phyloP scores from a whole-genome alignment of 306 rosid species.

The Quillaja saponaria region DNA sequence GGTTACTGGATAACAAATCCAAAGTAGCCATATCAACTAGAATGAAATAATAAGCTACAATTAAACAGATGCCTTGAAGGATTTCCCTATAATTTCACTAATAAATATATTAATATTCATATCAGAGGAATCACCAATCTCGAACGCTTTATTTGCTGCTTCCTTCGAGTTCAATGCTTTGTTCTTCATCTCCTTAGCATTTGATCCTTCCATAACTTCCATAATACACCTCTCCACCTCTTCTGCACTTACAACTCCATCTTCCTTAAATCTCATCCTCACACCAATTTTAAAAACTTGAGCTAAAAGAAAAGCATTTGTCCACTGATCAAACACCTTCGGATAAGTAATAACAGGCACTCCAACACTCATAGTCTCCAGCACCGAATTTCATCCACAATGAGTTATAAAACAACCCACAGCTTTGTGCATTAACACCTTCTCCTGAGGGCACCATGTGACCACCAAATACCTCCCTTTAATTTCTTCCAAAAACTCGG shows the following conservation, averaged over 20 bases:
- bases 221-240: conserved; percentile 55
- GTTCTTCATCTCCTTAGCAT: conserved; percentile 34
- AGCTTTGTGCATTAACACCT: conserved; percentile 54
- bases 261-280: conserved; percentile 27
- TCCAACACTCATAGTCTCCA: conserved; percentile 45
- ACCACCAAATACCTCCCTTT: conserved; percentile 46
- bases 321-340: conserved; percentile 55
- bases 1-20: no score
- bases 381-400: conserved; percentile 66
- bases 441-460: conserved; percentile 63
- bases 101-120: conserved; percentile 39
- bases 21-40: no score
- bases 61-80: no score
- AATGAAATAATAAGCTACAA: no score
- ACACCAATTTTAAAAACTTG: conserved; percentile 50
- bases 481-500: conserved; percentile 37
- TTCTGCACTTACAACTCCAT: conserved; percentile 29
- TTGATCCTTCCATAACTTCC: conserved; percentile 47
- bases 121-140: conserved; percentile 51
- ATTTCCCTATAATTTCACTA: conserved; percentile 2
- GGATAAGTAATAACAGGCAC: conserved; percentile 63
- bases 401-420: conserved; percentile 63
- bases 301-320: conserved; percentile 48
- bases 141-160: conserved; percentile 32
- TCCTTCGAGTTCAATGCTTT: conserved; percentile 45